Base-by-base conservation (phyloP, 768 basidiomycete species). In the Chalciporus pseudorubinellus region DNA sequence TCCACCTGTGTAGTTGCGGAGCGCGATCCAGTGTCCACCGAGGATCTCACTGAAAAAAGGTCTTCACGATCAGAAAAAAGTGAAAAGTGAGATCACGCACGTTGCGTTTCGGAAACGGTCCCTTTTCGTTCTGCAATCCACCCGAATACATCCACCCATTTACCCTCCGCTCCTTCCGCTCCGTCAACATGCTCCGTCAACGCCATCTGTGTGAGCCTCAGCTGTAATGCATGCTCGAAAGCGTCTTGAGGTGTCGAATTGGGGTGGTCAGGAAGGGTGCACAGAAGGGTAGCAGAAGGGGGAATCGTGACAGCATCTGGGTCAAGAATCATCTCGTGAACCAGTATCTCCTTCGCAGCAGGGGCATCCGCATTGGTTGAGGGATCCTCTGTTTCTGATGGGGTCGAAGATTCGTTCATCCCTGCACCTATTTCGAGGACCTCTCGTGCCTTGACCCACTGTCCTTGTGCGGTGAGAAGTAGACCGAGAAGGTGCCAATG, bases 401-500 rank as follows among this genome's bases (percentile, higher is more conserved):
- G 34, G 3, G 34, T 16, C 9, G 53, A 20, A 4, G 73, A 68
- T 58, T 83, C 82, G 7, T 77, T 77, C 21, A 87, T 63, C 3
- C 69, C 80, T 2, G 86, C 79, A 21, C 89, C 95, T n/a, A 83
- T 75, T 47, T 93, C 89, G 34, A 95, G 68, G 4, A 94, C 83
- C 52, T 83, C 83, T 28, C 73, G 73, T 0, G 95, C 92, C 11
- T 85, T 88, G 29, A 70, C 70, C 89, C 91, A 92, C 57, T 92
- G 84, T 55, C 87, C 90, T 24, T 76, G 73, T 9, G 88, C 85
- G 0, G 84, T 83, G n/a, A 95, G 75, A 11, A 95, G 68, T 5
- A 98, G 72, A 0, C 89, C 92, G 0, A 98, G 77, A 14, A 98
- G 79, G 69, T 98, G 95, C 95, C 94, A 98, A 47, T 89, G 87